These are phyloP conservation scores for Lactifluus subvellereus DNA, from an alignment of 768 basidiomycete genomes.

Conservation along the genomic window DNA sequence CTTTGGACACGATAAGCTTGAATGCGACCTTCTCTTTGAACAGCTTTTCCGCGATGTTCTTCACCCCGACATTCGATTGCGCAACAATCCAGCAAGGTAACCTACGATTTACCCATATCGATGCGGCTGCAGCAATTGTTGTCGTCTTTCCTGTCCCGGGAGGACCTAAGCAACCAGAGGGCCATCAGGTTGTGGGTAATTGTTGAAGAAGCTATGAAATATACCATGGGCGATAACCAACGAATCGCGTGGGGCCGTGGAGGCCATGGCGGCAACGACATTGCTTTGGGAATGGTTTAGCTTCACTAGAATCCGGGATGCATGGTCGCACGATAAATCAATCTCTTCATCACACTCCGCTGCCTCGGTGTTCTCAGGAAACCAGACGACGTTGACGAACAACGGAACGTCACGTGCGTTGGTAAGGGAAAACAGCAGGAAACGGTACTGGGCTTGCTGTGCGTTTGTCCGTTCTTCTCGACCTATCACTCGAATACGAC, in stretches of 20 bases:
- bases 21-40: conserved; percentile 49
- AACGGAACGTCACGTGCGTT: neutral
- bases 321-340: neutral
- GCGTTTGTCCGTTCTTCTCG: conserved; percentile 13
- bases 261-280: conserved; percentile 14
- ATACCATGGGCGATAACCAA: conserved; percentile 19
- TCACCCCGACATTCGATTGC: conserved; percentile 79
- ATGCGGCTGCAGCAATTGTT: conserved; percentile 15
- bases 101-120: conserved; percentile 2
- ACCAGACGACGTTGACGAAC: conserved; percentile 14
- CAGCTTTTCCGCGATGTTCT: conserved; percentile 77
- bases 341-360: neutral
- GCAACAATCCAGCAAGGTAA: conserved; percentile 60
- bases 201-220: neutral
- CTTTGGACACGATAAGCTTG: conserved; percentile 40
- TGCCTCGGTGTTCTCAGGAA: neutral
- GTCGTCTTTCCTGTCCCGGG: conserved; percentile 22
- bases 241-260: neutral
- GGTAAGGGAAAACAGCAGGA: neutral
- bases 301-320: neutral
- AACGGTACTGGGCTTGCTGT: conserved; percentile 7
- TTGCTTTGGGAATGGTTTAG: conserved; percentile 8
- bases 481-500: conserved; percentile 12
- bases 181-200: neutral
- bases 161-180: conserved; percentile 3